Evolutionary conservation across 805 yeast genomes (phyloP), one percentile per base, ranked within the genome.

Genomic region (Candida tallmaniae): DNA sequence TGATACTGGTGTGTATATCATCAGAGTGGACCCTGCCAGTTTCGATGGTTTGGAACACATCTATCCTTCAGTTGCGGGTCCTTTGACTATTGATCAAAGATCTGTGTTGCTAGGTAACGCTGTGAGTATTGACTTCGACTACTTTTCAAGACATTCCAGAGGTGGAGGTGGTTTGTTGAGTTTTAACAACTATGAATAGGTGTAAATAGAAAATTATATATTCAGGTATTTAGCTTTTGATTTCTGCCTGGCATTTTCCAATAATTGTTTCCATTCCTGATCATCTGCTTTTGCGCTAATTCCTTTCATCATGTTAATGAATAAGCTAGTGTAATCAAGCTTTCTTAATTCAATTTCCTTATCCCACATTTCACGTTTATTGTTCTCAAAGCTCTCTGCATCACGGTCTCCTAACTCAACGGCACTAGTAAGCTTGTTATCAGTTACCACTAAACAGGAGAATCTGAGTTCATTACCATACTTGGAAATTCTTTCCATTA

Each of bases 71-170:
- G 68, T 71, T 3, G 61, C 76, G 0, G 70, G 72, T 25, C 77
- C 63, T 27, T 57, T 93, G 58, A 74, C 80, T 4, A 60, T 87
- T 27, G 94, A 83, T 53, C 84, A 93, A 57, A 74, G 95, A 45
- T 96, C 96, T 0, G 78, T 88, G 1, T 51, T 93, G 56, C 65
- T 93, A 36, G 95, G 87, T 0, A 84, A 83, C 41, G 95, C 97
- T 0, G 81, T 93, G 2, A 83, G 95, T 39, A 82, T 93, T 40
- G 98, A 93, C 58, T 93, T 87, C 58, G 98, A 93, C 60, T 93
- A 89, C 62, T 93, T 93, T 59, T 85, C 96, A n/a, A 74, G 97
- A 55, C 97, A 89, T 55, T 80, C 90, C 13, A 48, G 70, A 30
- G 70, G 78, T 24, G 70, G 72, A 15, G 65, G 64, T 5, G 71